Evolutionary conservation across 371 early-diverging fungal genomes (phyloP).

Genomic region (Mucor circinelloides): DNA sequence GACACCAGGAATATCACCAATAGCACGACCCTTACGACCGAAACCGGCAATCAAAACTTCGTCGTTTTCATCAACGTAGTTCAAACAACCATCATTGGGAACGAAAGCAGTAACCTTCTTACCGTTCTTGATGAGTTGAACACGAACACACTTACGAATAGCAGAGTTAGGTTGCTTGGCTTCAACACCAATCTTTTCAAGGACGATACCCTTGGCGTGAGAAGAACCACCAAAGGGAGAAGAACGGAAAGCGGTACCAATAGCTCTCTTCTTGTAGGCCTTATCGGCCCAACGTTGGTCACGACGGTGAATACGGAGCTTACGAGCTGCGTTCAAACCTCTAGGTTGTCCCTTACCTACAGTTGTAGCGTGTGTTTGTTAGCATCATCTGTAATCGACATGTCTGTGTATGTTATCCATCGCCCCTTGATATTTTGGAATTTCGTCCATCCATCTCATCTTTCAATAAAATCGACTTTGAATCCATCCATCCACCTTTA

Average conservation of each 20-base stretch:
- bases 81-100: slow-evolving; percentile 99
- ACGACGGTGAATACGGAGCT: slow-evolving; percentile 96
- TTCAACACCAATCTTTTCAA: slow-evolving; percentile 99
- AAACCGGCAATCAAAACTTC: slow-evolving; percentile 97
- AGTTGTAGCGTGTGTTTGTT: not conserved
- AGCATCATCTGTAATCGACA: not conserved
- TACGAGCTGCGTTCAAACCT: slow-evolving; percentile 99
- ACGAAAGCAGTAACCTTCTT: slow-evolving; percentile 99
- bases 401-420: not conserved
- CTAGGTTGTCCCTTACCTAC: slow-evolving; percentile 93
- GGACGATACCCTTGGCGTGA: slow-evolving; percentile 99
- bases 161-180: slow-evolving; percentile 99
- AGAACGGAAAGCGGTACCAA: slow-evolving; percentile 98
- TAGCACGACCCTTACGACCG: slow-evolving; percentile 86
- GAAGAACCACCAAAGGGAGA: slow-evolving; percentile 99
- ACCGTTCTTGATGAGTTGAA: slow-evolving; percentile 99
- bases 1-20: slow-evolving; percentile 99
- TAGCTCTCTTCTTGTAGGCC: slow-evolving; percentile 97
- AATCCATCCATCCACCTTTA: slow-evolving; percentile 18
- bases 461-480: not conserved
- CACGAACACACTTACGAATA: slow-evolving; percentile 99
- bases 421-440: not conserved
- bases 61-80: slow-evolving; percentile 98
- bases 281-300: slow-evolving; percentile 99
- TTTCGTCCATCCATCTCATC: not conserved